Base-by-base conservation (phyloP, 257 asterid genomes). In the Perilla frutescens region DNA sequence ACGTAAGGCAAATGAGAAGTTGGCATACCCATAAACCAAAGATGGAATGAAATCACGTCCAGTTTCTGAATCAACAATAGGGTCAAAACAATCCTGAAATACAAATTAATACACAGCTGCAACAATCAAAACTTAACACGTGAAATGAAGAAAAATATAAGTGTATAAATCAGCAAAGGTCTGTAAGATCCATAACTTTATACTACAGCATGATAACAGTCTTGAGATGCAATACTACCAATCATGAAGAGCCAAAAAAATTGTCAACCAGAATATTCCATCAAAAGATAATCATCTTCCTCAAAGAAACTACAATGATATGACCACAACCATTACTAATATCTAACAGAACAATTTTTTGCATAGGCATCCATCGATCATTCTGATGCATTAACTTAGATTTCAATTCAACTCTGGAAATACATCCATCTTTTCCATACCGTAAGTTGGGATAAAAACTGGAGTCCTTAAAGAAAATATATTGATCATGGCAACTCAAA, bases 1-100 rank as follows among this genome's bases (percentile, higher is more conserved):
- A 20, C 59, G 76, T 73, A 65, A 20, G 26, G 26, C 26, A 20
- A 20, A 20, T 56, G 36, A 78, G 54, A 41, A 66, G 65, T 65
- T 26, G 32, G 41, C 86, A 80, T 81, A 95, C 99, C 99, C 99
- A 74, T 90, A 92, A 82, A 92, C 97, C 95, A 95, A 84, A 32
- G 98, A 90, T 12, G 99, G 97, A 83, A 95, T 95, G 78, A 95
- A 92, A 84, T 95, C 98, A 32, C 96, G 95, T 78, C 97, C 99
- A 70, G 98, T 92, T 80, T 85, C 97, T 50, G 92, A 78, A 87
- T 95, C 99, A 57, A 90, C 90, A 76, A 95, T 95, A 57, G 99
- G 99, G 83, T 84, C 96, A 73, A 95, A 95, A 70, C 90, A 83
- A 76, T 89, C 99, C 99, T 95, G 92, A 29, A 84, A 80, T 70